Conservation (phyloP, 352 stramenopile species). For the Phytopythium oedochilum region DNA sequence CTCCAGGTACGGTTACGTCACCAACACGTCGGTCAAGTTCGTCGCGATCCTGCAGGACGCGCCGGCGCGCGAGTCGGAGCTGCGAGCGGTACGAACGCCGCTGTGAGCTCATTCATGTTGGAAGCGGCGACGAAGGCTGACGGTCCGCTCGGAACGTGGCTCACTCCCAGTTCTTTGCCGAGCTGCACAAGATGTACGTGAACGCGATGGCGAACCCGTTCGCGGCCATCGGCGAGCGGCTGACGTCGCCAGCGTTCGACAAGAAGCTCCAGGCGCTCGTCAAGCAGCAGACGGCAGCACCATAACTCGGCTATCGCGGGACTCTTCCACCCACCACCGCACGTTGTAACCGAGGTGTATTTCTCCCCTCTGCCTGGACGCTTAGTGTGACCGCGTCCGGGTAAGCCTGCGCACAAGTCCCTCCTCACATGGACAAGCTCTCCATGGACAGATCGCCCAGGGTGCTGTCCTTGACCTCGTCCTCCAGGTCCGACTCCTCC, state of each 20-base stretch:
- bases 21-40: slow-evolving; percentile 84
- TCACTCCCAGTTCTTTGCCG: slow-evolving; percentile 64
- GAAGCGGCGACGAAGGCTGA: too few species aligned
- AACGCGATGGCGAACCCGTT: slow-evolving; percentile 87
- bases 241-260: slow-evolving; percentile 76
- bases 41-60: slow-evolving; percentile 73
- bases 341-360: background rate
- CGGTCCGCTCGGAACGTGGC: too few species aligned
- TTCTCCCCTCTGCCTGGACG: too few species aligned
- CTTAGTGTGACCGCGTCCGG: too few species aligned
- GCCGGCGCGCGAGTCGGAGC: slow-evolving; percentile 70
- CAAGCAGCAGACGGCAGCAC: slow-evolving; percentile 53
- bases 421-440: slow-evolving; percentile 46
- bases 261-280: slow-evolving; percentile 76
- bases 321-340: background rate
- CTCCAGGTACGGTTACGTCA: slow-evolving; percentile 82
- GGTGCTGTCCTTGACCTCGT: slow-evolving; percentile 37
- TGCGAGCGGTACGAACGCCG: slow-evolving; percentile 47
- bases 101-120: too few species aligned
- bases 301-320: slow-evolving; percentile 5
- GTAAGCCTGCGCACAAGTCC: background rate
- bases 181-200: slow-evolving; percentile 85
- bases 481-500: slow-evolving; percentile 31
- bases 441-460: slow-evolving; percentile 65
- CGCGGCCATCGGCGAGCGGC: slow-evolving; percentile 71